These are phyloP conservation scores for Patellaria atrata DNA, from an alignment of 495 filamentous ascomycete species.

Conservation along the genomic window DNA sequence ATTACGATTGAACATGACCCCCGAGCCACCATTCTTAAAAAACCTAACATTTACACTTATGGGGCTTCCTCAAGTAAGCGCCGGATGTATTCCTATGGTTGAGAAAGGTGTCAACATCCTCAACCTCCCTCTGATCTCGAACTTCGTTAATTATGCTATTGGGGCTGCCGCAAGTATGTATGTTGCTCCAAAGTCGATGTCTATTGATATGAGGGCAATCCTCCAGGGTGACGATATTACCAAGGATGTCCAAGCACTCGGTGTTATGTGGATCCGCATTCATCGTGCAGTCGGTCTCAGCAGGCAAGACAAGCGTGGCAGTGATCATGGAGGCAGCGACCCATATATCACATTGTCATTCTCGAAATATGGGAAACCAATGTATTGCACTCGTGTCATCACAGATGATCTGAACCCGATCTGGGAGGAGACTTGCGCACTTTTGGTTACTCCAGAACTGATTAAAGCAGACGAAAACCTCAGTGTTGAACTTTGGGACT, in stretches of 20 bases:
- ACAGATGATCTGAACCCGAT: slow-evolving; percentile 88
- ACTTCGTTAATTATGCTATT: slow-evolving; percentile 96
- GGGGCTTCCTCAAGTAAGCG: slow-evolving; percentile 76
- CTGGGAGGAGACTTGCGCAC: slow-evolving; percentile 79
- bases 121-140: slow-evolving; percentile 83
- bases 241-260: slow-evolving; percentile 74
- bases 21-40: slow-evolving; percentile 81
- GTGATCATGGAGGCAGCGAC: slow-evolving; percentile 78
- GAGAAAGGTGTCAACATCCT: slow-evolving; percentile 79
- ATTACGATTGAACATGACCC: slow-evolving; percentile 68
- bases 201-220: slow-evolving; percentile 78
- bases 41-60: slow-evolving; percentile 86
- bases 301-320: slow-evolving; percentile 80
- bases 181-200: slow-evolving; percentile 92
- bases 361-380: slow-evolving; percentile 89
- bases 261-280: slow-evolving; percentile 81
- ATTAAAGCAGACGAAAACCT: slow-evolving; percentile 90
- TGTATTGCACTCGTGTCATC: slow-evolving; percentile 94
- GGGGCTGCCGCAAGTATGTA: slow-evolving; percentile 70
- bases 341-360: slow-evolving; percentile 71
- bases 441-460: slow-evolving; percentile 71
- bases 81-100: slow-evolving; percentile 85
- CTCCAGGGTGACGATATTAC: slow-evolving; percentile 78
- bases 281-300: slow-evolving; percentile 73
- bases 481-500: slow-evolving; percentile 91